Evolutionary conservation across 1,284 basidiomycete genomes (phyloP), one percentile per base, ranked within the genome.

Genomic region (Cronartium quercuum): DNA sequence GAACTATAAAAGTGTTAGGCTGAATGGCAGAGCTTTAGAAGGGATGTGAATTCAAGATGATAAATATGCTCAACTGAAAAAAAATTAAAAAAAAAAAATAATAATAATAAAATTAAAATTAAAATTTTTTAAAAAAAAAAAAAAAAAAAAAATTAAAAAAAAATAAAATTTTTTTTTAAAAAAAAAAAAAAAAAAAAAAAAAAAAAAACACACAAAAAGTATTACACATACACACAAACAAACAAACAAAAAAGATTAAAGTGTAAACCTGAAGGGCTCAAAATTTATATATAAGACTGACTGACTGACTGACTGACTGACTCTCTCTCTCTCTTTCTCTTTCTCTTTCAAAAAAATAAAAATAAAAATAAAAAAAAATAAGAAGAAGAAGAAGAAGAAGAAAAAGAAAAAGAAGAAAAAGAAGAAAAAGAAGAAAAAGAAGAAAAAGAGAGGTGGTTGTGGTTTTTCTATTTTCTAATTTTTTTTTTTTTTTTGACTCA

Each of bases 311-410:
- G 21, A 18, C 29, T 60, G 10, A 10, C 29, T 60, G 10, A 18
- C 57, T 60, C 57, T 60, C 29, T 60, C 57, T 60, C 21, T 60
- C 21, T 24, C 57, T 24, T 60, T 60, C 29, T 60, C 29, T 60
- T 24, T 60, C 29, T 60, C 29, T 9, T 24, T 60, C 24, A 24
- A 60, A 60, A 10, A 24, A 18, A 13, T 12, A 60, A 13, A 60
- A 60, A 60, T 9, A 60, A 60, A 47, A 47, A 47, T n/a, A 47
- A 47, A 47, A 47, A 12, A 47, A 47, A 47, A 47, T 12, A 47
- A 47, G n/a, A 12, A 47, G n/a, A 47, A 47, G n/a, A 47, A 47
- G n/a, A 12, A 60, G 9, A 60, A 60, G 29, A 60, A 60, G 29
- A 60, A 60, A 60, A 60, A 12, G 12, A 47, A 12, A 47, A 47